Base-by-base conservation (phyloP, 805 yeast species). In the Myxozyma monticola region DNA sequence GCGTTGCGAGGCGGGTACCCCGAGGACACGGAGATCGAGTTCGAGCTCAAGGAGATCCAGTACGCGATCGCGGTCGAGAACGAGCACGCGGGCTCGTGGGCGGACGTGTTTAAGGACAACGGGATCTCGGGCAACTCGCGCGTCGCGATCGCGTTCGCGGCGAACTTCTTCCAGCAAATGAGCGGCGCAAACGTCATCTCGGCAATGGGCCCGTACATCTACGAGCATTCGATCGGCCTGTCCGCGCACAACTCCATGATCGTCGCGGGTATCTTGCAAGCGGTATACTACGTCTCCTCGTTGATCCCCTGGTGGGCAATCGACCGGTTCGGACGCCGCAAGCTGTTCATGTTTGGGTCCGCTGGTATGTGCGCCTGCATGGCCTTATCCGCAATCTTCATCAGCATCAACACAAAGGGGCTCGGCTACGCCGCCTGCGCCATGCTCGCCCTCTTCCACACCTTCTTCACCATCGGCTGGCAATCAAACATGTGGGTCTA, bases 1-100 rank as follows among this genome's bases (percentile, higher is more conserved):
- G 90, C 42, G 96, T 96, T 0, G 73, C 96, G 58, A 89, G 78
- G 71, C 80, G 83, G 85, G 7, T 31, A 22, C 28, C 42, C 48
- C n/a, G 51, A 45, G 3, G 39, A 40, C 18, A 42, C 55, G 15
- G 55, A 39, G 29, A 30, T 39, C 15, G 42, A 25, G 14, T 42
- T 29, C 17, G 55, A 46, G 40, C 31, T 41, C 22, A 28, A 42
- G 33, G 51, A 48, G 30, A 48, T 50, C 29, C 26, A 34, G 38
- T 45, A 46, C 28, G 55, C 55, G 14, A 45, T 50, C 29, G 47
- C 46, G 9, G 42, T 50, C 35, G 53, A 50, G 44, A 35, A 42
- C 20, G 34, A 48, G 22, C 43, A 50, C 7, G 44, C 22, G 10
- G 52, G 48, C 9, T 43, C 56, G 18, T 50, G 52, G 55, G n/a